Evolutionary conservation across 345 rosid genomes (phyloP), one percentile per base, ranked within the genome.

Genomic region (Citrus unshiu): DNA sequence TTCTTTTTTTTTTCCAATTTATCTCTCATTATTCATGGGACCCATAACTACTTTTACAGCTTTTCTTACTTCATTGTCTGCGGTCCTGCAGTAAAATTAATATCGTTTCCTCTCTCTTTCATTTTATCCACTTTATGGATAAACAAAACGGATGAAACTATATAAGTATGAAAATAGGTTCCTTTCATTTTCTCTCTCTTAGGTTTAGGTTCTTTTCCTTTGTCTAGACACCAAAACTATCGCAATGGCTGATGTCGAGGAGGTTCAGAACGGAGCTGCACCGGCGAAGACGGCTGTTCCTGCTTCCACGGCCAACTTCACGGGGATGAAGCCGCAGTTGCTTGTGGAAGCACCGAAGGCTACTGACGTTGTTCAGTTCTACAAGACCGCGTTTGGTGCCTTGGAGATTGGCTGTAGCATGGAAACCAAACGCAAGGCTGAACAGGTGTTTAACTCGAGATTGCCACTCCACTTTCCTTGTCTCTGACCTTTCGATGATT

Each of bases 281-380:
- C 72, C 79, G 1, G 90, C 65, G 78, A 85, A 90, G 86, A 76
- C 27, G 2, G 78, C 24, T 4, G 77, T 54, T 1, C 68, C 81
- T 68, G 67, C 79, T 60, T 92, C 87, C 37, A 1, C n/a, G 1
- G 5, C 22, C 4, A 51, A 59, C 58, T 90, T 91, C 89, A 69
- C 92, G 5, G 91, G 92, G 22, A 19, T 86, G 66, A 94, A 87
- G 86, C 91, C 91, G 2, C 91, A 84, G 89, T 85, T 96, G 71
- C 25, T 84, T 60, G 93, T 96, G n/a, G 97, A 91, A 77, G 94
- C 97, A 18, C 90, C 97, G 3, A 96, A 89, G 81, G 98, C 94
- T 7, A 78, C 51, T 25, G 97, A 91, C 1, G 98, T 97, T 14
- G 89, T 96, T 35, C 76, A 87, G 78, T 92, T 96, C 88, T 94